Percentiles rank a stretch among this genome's conserved stretches.
These are phyloP conservation scores for Aspergillus sp. DNA, from an alignment of 2,329 filamentous ascomycete species.

Conservation along the genomic window DNA sequence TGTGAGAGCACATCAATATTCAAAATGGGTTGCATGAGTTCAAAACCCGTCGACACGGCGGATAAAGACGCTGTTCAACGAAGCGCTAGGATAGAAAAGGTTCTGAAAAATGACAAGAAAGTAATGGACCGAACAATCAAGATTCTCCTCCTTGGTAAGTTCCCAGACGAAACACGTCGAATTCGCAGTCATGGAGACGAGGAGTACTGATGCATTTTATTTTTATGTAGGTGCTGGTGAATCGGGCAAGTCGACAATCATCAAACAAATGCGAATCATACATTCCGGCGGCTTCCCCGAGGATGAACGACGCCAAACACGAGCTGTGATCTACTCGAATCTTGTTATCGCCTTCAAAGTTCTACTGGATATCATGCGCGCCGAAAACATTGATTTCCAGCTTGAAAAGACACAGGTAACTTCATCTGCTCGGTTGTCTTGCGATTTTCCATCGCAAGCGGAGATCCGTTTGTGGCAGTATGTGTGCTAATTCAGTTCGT, in stretches of 20 bases:
- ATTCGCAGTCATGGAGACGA: neutral
- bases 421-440: neutral
- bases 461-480: neutral
- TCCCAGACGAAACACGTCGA: neutral
- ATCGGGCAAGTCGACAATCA: constrained; percentile 91
- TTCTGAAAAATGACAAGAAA: constrained; percentile 85
- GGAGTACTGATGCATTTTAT: neutral
- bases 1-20: neutral
- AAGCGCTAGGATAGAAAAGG: constrained; percentile 75
- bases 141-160: constrained; percentile 83
- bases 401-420: constrained; percentile 75
- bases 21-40: constrained; percentile 50
- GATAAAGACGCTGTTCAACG: constrained; percentile 47
- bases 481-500: constrained; percentile 16
- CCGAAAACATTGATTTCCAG: constrained; percentile 77
- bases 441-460: neutral
- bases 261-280: constrained; percentile 99
- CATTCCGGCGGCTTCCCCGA: constrained; percentile 90
- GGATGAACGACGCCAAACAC: constrained; percentile 88
- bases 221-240: constrained; percentile 76
- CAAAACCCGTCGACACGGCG: constrained; percentile 41
- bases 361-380: constrained; percentile 86
- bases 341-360: constrained; percentile 89
- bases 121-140: constrained; percentile 85
- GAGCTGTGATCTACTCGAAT: constrained; percentile 94